phyloP scores from a whole-genome alignment of 148 eudicot genomes.

The Vaccinium corymbosum region DNA sequence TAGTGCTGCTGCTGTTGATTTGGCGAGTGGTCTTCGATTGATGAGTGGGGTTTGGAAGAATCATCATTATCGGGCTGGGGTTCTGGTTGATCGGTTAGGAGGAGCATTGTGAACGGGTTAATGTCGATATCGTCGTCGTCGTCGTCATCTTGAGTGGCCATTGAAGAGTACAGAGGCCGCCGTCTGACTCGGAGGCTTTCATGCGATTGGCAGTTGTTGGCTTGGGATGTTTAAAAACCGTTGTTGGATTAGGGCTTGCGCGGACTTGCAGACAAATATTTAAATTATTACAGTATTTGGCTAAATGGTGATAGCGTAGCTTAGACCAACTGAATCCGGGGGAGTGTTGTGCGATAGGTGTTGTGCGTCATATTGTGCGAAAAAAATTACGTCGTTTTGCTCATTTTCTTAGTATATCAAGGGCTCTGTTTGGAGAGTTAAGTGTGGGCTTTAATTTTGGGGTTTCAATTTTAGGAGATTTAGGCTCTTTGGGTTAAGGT shows the following conservation, averaged over 20 bases:
- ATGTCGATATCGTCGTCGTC: conserved; percentile 27
- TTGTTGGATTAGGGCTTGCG: not conserved
- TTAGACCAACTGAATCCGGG: no score
- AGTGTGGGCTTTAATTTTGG: no score
- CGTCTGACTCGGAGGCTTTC: not conserved
- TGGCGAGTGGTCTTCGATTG: not conserved
- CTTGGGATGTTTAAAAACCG: no score
- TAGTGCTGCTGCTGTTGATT: conserved; percentile 26
- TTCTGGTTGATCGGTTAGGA: conserved; percentile 2
- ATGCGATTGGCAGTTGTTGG: not conserved
- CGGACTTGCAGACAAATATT: not conserved
- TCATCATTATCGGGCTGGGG: not conserved
- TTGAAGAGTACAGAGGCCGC: not conserved
- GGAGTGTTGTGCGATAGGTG: no score
- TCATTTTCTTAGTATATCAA: no score
- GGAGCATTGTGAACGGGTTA: conserved; percentile 24
- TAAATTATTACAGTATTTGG: no score
- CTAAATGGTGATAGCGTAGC: no score
- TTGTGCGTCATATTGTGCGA: no score
- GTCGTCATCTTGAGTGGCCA: conserved; percentile 6
- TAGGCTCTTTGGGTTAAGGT: no score
- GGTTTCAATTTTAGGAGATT: no score
- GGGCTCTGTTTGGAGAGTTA: no score
- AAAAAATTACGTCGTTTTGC: no score
- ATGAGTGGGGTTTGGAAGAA: not conserved